phyloP scores from a whole-genome alignment of 2,329 filamentous ascomycete species.

The Aspergillus brasiliensis region DNA sequence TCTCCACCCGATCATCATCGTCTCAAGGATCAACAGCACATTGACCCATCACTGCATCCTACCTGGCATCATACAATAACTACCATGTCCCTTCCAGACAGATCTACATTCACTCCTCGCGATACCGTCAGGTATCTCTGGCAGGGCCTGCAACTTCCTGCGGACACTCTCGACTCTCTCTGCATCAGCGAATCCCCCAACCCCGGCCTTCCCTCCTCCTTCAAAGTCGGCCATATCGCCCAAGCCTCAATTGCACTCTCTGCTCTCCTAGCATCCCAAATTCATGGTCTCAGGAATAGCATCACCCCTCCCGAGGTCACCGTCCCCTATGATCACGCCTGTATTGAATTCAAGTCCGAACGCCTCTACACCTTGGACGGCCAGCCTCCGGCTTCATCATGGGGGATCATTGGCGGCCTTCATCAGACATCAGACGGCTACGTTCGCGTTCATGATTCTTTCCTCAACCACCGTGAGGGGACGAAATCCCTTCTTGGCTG shows the following conservation, averaged over 20 bases:
- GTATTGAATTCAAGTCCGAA: constrained; percentile 58
- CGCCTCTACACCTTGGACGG: constrained; percentile 51
- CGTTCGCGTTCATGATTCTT: constrained; percentile 58
- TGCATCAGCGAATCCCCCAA: constrained; percentile 6
- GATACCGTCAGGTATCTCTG: constrained; percentile 21
- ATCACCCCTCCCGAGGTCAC: constrained; percentile 39
- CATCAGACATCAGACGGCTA: constrained; percentile 55
- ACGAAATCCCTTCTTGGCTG: constrained; percentile 50
- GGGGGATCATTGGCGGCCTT: constrained; percentile 54
- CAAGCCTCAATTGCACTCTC: constrained; percentile 56
- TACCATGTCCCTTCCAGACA: neutral
- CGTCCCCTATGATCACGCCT: constrained; percentile 51
- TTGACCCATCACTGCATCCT: neutral
- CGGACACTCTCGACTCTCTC: constrained; percentile 22
- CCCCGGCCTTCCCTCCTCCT: constrained; percentile 50
- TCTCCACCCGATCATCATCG: neutral
- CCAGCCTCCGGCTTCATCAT: constrained; percentile 32
- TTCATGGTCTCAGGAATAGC: constrained; percentile 42
- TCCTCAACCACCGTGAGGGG: constrained; percentile 53
- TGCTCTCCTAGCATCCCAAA: constrained; percentile 52
- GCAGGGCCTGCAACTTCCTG: constrained; percentile 20
- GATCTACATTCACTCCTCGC: constrained; percentile 8
- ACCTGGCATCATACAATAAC: neutral
- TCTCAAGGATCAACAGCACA: neutral
- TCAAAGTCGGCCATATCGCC: constrained; percentile 56